These are phyloP conservation scores for Ophiosphaerella herpotricha DNA, from an alignment of 2,329 filamentous ascomycete genomes.

Conservation along the genomic window DNA sequence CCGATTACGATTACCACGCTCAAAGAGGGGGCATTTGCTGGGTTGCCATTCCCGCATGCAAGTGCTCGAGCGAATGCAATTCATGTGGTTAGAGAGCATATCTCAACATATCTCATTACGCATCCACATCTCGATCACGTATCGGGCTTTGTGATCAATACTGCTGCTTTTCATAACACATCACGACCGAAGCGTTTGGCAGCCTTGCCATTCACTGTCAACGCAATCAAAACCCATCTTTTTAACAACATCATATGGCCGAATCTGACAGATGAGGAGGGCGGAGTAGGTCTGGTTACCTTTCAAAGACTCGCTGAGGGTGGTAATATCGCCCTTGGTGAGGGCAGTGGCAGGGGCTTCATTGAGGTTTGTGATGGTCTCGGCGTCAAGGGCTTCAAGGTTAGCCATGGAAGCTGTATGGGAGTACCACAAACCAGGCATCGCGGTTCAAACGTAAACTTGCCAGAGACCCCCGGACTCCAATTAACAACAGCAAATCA, in stretches of 20 bases:
- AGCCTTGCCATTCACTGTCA: conserved; percentile 84
- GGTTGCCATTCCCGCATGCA: conserved; percentile 70
- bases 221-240: conserved; percentile 89
- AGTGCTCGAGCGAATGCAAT: conserved; percentile 78
- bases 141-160: conserved; percentile 89
- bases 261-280: conserved; percentile 94
- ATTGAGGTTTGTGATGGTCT: conserved; percentile 86
- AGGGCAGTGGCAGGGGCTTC: conserved; percentile 80
- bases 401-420: conserved; percentile 90
- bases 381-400: conserved; percentile 82
- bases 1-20: conserved; percentile 59
- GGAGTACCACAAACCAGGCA: conserved; percentile 58
- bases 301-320: conserved; percentile 89
- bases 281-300: conserved; percentile 87
- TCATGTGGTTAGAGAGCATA: conserved; percentile 75
- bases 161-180: conserved; percentile 78
- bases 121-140: conserved; percentile 98
- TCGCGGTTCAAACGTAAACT: conserved; percentile 49
- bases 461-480: conserved; percentile 42
- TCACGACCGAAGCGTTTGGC: conserved; percentile 82
- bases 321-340: conserved; percentile 80
- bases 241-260: conserved; percentile 99
- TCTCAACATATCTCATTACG: conserved; percentile 90
- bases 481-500: conserved; percentile 27
- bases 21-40: conserved; percentile 74